Evolutionary conservation across 2,329 filamentous ascomycete genomes (phyloP).

Genomic region (Dactylellina leptospora): DNA sequence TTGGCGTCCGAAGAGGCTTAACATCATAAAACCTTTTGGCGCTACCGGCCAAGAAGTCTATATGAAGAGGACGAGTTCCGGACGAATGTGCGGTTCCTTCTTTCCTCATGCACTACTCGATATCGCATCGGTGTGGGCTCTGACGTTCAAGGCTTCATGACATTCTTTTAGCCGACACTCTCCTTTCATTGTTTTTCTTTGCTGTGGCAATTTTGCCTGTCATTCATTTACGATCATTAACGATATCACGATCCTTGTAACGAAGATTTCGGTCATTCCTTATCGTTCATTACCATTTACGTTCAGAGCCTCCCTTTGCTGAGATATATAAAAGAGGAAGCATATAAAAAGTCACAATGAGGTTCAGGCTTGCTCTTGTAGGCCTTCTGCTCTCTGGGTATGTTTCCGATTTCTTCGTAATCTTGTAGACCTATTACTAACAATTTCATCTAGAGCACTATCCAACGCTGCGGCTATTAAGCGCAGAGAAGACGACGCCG

Average conservation of each 20-base stretch:
- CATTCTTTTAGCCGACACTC: slow-evolving; percentile 33
- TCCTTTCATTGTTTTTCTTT: slow-evolving; percentile 29
- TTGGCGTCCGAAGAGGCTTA: slow-evolving; percentile 2
- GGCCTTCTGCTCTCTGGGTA: slow-evolving; percentile 30
- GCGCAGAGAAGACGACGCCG: not conserved
- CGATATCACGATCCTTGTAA: slow-evolving; percentile 7
- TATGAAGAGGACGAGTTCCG: slow-evolving; percentile 27
- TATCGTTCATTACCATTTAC: not conserved
- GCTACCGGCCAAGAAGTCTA: slow-evolving; percentile 23
- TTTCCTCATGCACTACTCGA: slow-evolving; percentile 28
- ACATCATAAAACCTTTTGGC: no score
- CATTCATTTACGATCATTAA: slow-evolving; percentile 2
- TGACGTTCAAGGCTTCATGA: slow-evolving; percentile 31
- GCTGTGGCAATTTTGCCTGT: not conserved
- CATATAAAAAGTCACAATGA: slow-evolving; percentile 26
- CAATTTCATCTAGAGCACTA: not conserved
- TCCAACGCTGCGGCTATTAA: slow-evolving; percentile 7
- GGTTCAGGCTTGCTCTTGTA: slow-evolving; percentile 13
- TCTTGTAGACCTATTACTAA: not conserved
- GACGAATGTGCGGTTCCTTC: slow-evolving; percentile 8
- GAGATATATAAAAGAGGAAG: no score
- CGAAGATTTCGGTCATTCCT: slow-evolving; percentile 1
- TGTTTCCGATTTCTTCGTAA: not conserved
- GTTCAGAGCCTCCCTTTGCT: no score
- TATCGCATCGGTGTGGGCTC: slow-evolving; percentile 23